A percentile compares a stretch with the other conserved stretches of the same genome.
phyloP scores from a whole-genome alignment of 768 basidiomycete genomes.

The Leccinum imitatum region DNA sequence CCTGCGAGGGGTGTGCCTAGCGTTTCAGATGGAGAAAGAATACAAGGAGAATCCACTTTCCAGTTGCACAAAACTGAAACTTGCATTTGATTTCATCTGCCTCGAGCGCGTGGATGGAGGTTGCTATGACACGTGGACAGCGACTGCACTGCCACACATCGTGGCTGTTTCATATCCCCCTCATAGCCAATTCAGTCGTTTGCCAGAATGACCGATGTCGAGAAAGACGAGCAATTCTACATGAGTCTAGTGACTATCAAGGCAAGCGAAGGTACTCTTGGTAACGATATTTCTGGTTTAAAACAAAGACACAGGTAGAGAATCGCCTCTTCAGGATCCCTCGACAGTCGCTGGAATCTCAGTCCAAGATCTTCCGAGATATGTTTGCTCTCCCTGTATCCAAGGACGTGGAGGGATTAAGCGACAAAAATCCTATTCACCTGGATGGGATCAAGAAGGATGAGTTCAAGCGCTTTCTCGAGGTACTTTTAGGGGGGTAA shows the following conservation, averaged over 20 bases:
- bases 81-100: slow-evolving; percentile 12
- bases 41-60: neutral
- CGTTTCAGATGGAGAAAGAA: neutral
- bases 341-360: slow-evolving; percentile 20
- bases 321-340: slow-evolving; percentile 29
- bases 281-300: neutral
- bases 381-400: slow-evolving; percentile 25
- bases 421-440: slow-evolving; percentile 24
- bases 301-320: slow-evolving; percentile 24
- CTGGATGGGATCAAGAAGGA: slow-evolving; percentile 21
- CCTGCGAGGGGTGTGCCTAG: neutral
- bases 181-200: neutral
- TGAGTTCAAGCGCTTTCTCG: slow-evolving; percentile 28
- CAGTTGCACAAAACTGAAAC: slow-evolving; percentile 8
- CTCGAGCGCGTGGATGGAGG: slow-evolving; percentile 1
- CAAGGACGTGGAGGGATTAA: slow-evolving; percentile 17
- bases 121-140: slow-evolving; percentile 16
- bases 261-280: neutral
- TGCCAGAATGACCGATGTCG: neutral
- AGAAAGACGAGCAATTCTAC: slow-evolving; percentile 16
- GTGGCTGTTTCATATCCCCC: neutral
- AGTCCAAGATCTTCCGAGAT: slow-evolving; percentile 26
- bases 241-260: slow-evolving; percentile 20
- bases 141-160: slow-evolving; percentile 19
- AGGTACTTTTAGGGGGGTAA: slow-evolving; percentile 23